Base-by-base conservation (phyloP, 169 alveolate genomes). In the Prorocentrum cordatum region DNA sequence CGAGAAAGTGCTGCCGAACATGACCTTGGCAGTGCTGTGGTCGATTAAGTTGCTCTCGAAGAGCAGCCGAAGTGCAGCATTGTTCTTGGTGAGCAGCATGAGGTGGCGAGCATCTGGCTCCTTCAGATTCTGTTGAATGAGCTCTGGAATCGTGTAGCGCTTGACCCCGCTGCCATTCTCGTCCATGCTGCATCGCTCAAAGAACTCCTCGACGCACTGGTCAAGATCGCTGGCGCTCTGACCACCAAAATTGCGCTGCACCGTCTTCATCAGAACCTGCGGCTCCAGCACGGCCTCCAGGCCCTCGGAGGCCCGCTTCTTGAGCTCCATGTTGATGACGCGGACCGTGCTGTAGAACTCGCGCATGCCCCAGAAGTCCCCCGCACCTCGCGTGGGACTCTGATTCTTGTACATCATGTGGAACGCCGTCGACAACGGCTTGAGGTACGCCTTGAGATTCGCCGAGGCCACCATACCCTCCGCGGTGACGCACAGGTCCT, bases 1-100 rank as follows among this genome's bases (percentile, higher is more conserved):
- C 35, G 92, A 85, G 83, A 84, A 84, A 61, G 83, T 84, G 50
- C 92, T 84, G 70, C 92, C 92, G 36, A 84, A 84, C 92, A 84
- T 67, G 47, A 84, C 83, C 92, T 84, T 29, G 26, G 84, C 66
- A 1, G 62, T 32, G 68, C 70, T 14, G 67, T 62, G 59, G 26
- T 27, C 39, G 54, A 79, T 47, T 35, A 66, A 24, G 20, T 75
- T 85, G 33, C 84, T 61, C 50, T 84, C 92, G 54, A 84, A 84
- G 83, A 84, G 92, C 22, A 84, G 32, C 12, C 92, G 73, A 67
- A 84, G 33, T 5, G 92, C 92, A 1, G 84, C 73, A 54, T 84
- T 84, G 92, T 84, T 84, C 77, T 84, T 84, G 24, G 92, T 84
- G 68, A 84, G 68, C 16, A 84, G 77, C 92, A 84, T 84, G 36